Base-by-base conservation (phyloP, 1,139 yeast genomes). In the Scheffersomyces cryptocercus region DNA sequence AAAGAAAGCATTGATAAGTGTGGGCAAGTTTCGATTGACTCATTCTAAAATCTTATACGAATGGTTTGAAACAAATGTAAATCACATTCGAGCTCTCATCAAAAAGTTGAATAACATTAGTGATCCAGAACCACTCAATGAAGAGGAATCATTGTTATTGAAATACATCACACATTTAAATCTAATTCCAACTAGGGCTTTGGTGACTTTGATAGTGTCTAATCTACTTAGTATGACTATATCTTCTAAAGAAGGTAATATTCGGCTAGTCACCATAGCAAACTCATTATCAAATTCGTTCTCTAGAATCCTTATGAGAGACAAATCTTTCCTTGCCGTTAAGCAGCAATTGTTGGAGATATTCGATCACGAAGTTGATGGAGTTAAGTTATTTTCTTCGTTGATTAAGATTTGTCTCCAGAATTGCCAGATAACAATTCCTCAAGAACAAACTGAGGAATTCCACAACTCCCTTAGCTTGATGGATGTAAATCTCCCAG, bases 121-220 rank as follows among this genome's bases (percentile, higher is more conserved):
- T 9, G 32, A 35, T 4, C 24, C 35, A 10, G 13, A 11, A 6
- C 29, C 12, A 11, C 14, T 43, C 10, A 37, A 38, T 14, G 45
- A 42, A 10, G 57, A 49, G 20, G 63, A 59, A 37, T 31, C 41
- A 13, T 38, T 48, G 1, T 46, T 61, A 4, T 35, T 42, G 3
- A 53, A 55, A 39, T 58, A 56, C 37, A 43, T 45, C 31, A 48
- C 52, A 20, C 54, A 54, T 35, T 47, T 66, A 33, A 50, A 55
- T 13, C 37, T 58, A 2, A 41, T 66, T 3, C 59, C 63, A 1
- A 47, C 47, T 4, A 44, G 55, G 14, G 45, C 54, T 3, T 38
- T 65, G n/a, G 54, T 54, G 5, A 54, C 63, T 2, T 20, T 64
- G 12, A 38, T 64, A 10, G 45, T 66, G n/a, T 51, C 59, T 2